Evolutionary conservation across 768 basidiomycete species (phyloP).

Genomic region (Mycena haematopus): DNA sequence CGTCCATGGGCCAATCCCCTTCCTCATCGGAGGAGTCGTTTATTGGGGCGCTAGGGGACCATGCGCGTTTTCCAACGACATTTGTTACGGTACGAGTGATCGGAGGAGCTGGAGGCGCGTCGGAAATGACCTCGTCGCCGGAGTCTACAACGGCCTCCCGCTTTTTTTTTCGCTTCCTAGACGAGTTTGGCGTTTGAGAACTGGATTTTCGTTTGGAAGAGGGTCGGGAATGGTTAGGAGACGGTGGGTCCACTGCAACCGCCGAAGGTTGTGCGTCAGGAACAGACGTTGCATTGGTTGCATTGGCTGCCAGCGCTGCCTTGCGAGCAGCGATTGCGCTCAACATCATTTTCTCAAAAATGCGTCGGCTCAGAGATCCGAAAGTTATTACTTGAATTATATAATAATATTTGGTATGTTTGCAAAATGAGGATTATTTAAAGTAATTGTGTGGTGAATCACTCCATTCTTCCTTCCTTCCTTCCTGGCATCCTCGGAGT

Average conservation of each 20-base stretch:
- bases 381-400: too few species aligned
- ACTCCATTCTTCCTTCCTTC: background rate
- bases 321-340: slow-evolving; percentile 79
- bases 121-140: slow-evolving; percentile 42
- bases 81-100: slow-evolving; percentile 25
- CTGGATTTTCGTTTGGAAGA: slow-evolving; percentile 55
- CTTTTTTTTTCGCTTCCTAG: slow-evolving; percentile 37
- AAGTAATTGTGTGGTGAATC: background rate
- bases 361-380: background rate
- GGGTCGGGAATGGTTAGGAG: slow-evolving; percentile 31
- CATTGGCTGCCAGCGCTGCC: slow-evolving; percentile 50
- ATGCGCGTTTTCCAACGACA: slow-evolving; percentile 44
- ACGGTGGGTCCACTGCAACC: slow-evolving; percentile 5
- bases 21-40: slow-evolving; percentile 58
- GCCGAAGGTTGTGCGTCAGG: slow-evolving; percentile 17
- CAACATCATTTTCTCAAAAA: slow-evolving; percentile 50
- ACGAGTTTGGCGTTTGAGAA: slow-evolving; percentile 30
- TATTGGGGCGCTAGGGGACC: slow-evolving; percentile 65
- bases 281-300: slow-evolving; percentile 19
- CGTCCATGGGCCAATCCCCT: slow-evolving; percentile 28
- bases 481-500: slow-evolving; percentile 31
- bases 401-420: too few species aligned
- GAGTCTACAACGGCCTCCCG: slow-evolving; percentile 43
- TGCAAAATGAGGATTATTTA: background rate
- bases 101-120: slow-evolving; percentile 29